Evolutionary conservation across 2,329 filamentous ascomycete genomes (phyloP).

Genomic region (Pyrenochaeta sp.): DNA sequence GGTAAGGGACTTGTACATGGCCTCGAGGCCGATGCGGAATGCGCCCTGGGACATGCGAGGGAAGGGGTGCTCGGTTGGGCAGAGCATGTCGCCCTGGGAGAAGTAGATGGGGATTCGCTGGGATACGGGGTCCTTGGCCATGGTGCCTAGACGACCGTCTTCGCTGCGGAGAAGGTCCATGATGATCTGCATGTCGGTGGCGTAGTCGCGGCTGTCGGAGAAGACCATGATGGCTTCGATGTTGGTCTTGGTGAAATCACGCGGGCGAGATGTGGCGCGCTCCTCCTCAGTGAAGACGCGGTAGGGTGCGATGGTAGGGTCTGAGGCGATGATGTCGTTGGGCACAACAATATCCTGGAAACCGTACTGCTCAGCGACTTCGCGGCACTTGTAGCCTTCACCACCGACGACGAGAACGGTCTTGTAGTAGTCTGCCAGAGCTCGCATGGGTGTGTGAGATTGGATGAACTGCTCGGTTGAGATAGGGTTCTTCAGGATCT

Average conservation of each 20-base stretch:
- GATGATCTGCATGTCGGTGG: constrained; percentile 79
- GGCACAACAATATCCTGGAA: constrained; percentile 78
- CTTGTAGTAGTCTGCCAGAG: constrained; percentile 77
- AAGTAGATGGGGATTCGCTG: constrained; percentile 79
- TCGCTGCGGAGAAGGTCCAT: constrained; percentile 75
- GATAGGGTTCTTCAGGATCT: constrained; percentile 71
- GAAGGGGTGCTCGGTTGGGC: constrained; percentile 66
- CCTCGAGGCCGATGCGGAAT: constrained; percentile 78
- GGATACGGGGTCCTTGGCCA: constrained; percentile 70
- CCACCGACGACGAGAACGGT: constrained; percentile 79
- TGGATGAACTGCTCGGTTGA: constrained; percentile 79
- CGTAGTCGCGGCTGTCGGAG: constrained; percentile 77
- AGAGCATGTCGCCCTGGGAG: constrained; percentile 70
- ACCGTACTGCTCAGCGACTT: constrained; percentile 76
- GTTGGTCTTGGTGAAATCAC: constrained; percentile 75
- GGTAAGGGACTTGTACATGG: constrained; percentile 75
- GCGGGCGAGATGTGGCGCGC: constrained; percentile 70
- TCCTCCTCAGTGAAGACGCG: constrained; percentile 73
- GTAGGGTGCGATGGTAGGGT: constrained; percentile 74
- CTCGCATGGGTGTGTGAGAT: constrained; percentile 79
- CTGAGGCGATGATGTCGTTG: constrained; percentile 77
- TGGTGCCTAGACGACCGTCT: constrained; percentile 71
- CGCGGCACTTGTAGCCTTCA: constrained; percentile 77
- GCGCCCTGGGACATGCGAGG: constrained; percentile 77
- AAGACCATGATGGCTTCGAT: constrained; percentile 80